Percentiles rank a stretch among this genome's conserved stretches.
phyloP scores from a whole-genome alignment of 2,329 filamentous ascomycete species.

The Nigrospora sphaerica region DNA sequence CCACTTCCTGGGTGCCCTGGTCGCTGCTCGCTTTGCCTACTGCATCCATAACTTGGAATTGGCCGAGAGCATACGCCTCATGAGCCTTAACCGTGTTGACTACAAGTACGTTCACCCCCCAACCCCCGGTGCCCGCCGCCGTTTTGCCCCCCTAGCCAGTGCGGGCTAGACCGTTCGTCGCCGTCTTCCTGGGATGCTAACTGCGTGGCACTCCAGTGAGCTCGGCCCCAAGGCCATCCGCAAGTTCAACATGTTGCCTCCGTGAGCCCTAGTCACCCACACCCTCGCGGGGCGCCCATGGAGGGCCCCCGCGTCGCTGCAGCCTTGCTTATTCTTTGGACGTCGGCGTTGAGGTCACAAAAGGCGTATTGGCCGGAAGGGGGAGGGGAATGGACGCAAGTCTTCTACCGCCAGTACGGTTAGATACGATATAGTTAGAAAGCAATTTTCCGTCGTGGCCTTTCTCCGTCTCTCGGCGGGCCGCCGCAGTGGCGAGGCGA shows the following conservation, averaged over 20 bases:
- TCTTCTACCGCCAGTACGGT: too few species aligned
- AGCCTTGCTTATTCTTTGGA: too few species aligned
- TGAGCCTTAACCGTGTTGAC: constrained; percentile 51
- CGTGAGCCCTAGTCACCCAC: background rate
- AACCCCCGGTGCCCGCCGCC: too few species aligned
- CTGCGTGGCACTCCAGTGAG: constrained; percentile 30
- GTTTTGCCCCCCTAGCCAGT: background rate
- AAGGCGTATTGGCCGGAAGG: too few species aligned
- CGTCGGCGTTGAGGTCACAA: too few species aligned
- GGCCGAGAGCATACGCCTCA: constrained; percentile 44
- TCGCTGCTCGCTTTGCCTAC: constrained; percentile 61
- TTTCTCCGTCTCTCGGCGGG: too few species aligned
- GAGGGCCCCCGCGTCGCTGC: too few species aligned
- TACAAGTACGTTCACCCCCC: constrained; percentile 44
- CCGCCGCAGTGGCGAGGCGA: too few species aligned
- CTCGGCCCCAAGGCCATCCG: constrained; percentile 47
- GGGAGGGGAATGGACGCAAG: too few species aligned
- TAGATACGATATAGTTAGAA: too few species aligned
- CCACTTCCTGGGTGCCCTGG: constrained; percentile 79
- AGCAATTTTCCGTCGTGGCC: too few species aligned
- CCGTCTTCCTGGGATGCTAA: constrained; percentile 1
- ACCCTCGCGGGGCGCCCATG: too few species aligned
- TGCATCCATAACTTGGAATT: constrained; percentile 52
- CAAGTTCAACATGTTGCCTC: constrained; percentile 42
- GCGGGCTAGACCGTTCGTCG: background rate